phyloP scores from a whole-genome alignment of 1,284 basidiomycete genomes.

The Naganishia sp. region DNA sequence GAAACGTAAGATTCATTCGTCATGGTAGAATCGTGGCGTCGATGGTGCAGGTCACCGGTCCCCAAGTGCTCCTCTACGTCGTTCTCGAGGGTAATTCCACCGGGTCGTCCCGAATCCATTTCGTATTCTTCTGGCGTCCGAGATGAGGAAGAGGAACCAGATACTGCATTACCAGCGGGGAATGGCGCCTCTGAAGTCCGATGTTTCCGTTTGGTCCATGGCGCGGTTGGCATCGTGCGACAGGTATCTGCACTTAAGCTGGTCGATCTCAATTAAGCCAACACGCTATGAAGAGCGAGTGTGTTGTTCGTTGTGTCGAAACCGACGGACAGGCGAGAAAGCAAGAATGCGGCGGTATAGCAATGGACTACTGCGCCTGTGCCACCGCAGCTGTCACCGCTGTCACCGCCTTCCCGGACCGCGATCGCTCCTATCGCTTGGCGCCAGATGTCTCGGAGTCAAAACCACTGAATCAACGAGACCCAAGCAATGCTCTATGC shows the following conservation, averaged over 20 bases:
- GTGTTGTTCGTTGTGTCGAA: background rate
- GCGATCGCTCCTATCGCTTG: too few species aligned
- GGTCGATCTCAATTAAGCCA: too few species aligned
- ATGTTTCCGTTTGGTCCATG: constrained; percentile 13
- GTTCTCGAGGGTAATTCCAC: background rate
- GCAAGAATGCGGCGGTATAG: too few species aligned
- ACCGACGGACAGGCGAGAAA: background rate
- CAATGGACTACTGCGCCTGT: too few species aligned
- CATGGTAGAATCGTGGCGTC: constrained; percentile 8
- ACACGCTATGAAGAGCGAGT: too few species aligned
- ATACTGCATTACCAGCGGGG: constrained; percentile 2
- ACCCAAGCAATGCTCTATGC: too few species aligned
- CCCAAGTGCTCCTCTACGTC: background rate
- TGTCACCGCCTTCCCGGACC: too few species aligned
- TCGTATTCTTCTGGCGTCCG: constrained; percentile 2
- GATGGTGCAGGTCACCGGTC: background rate
- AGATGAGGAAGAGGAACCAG: constrained; percentile 1
- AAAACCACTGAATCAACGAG: too few species aligned
- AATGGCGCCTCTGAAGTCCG: constrained; percentile 10
- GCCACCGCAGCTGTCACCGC: too few species aligned
- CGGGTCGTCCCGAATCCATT: background rate
- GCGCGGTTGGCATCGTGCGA: background rate
- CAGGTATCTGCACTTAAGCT: background rate
- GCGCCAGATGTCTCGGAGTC: too few species aligned
- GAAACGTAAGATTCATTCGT: constrained; percentile 5